Percentiles rank a stretch among this genome's conserved stretches.
These are phyloP conservation scores for Adiantum capillusveneris DNA, from an alignment of 75 land plant species.

Conservation along the genomic window DNA sequence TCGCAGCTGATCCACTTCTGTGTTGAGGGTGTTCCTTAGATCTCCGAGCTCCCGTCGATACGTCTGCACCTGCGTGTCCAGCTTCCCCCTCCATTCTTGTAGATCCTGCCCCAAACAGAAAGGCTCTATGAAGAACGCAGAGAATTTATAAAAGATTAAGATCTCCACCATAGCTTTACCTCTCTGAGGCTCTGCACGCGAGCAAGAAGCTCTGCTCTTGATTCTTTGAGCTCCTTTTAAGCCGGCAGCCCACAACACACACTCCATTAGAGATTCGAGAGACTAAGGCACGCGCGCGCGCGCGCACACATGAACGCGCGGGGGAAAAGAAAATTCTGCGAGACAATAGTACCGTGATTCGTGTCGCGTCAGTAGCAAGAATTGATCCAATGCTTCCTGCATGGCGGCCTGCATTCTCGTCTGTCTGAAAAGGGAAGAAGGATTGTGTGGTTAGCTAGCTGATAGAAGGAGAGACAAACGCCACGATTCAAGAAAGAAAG, in stretches of 20 bases:
- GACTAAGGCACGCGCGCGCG: too few species aligned
- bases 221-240: conserved; percentile 6
- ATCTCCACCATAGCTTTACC: background rate
- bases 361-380: background rate
- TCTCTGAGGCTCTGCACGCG: conserved; percentile 9
- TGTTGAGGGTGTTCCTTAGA: conserved; percentile 6
- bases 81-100: conserved; percentile 10
- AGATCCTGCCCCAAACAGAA: background rate
- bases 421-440: background rate
- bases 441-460: too few species aligned
- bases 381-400: background rate
- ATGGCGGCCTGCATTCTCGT: background rate
- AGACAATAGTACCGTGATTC: background rate
- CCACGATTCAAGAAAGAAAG: too few species aligned
- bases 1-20: conserved; percentile 9
- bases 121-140: too few species aligned
- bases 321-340: background rate
- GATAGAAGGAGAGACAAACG: too few species aligned
- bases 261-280: background rate
- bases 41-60: conserved; percentile 13
- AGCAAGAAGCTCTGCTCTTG: conserved; percentile 11
- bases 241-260: background rate
- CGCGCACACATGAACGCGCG: too few species aligned
- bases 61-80: conserved; percentile 10
- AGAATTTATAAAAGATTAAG: too few species aligned